These are phyloP conservation scores for Eucalyptus sp. DNA, from an alignment of 345 rosid species.

Conservation along the genomic window DNA sequence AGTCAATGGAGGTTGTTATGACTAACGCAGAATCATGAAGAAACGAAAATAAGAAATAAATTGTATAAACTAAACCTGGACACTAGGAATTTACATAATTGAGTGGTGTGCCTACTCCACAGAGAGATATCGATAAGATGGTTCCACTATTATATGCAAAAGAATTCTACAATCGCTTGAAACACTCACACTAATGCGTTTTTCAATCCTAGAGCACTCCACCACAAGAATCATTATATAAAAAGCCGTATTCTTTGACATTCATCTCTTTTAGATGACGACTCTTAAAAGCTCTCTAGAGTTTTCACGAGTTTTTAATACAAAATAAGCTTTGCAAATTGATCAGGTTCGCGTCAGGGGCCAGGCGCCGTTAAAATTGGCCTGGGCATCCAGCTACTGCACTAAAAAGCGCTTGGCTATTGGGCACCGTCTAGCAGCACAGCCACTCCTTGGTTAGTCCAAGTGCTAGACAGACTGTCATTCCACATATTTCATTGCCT, in stretches of 20 bases:
- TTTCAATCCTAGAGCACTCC: not conserved
- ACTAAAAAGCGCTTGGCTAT: not conserved
- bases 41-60: not conserved
- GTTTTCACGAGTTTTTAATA: not conserved
- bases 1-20: not conserved
- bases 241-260: not conserved
- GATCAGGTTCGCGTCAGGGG: not conserved
- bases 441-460: not conserved
- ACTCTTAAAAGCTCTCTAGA: not conserved
- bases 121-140: not conserved
- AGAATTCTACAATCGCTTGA: not conserved
- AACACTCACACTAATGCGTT: not conserved
- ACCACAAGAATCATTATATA: not conserved
- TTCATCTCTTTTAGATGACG: not conserved
- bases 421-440: not conserved
- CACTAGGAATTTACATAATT: not conserved
- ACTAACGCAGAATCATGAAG: not conserved
- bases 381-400: not conserved
- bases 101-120: not conserved
- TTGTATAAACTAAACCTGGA: not conserved
- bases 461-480: not conserved
- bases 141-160: not conserved
- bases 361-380: not conserved
- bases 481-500: not conserved
- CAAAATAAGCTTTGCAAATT: not conserved